Conservation (phyloP, 1,284 basidiomycete genomes). For the Leccinum fuscescens region DNA sequence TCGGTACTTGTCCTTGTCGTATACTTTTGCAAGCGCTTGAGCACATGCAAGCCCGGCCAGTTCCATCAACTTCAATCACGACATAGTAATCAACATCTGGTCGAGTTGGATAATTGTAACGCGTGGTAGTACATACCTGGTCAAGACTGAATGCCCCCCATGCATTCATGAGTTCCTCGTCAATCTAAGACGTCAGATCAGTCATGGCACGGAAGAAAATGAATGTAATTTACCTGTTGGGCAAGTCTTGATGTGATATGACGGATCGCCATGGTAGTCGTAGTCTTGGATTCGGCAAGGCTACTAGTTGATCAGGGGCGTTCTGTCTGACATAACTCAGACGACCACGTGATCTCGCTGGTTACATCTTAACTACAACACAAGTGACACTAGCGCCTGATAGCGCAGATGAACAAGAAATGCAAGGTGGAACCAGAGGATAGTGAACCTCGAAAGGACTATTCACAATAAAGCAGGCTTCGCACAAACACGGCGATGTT, state of each 20-base stretch:
- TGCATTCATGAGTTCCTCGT: constrained; percentile 86
- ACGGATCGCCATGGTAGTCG: constrained; percentile 57
- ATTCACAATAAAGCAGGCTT: constrained; percentile 35
- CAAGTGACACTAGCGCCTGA: not conserved
- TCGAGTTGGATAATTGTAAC: not conserved
- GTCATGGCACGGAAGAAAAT: not conserved
- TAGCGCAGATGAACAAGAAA: not conserved
- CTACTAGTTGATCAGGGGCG: not conserved
- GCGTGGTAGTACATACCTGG: constrained; percentile 51
- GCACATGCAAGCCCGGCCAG: constrained; percentile 97
- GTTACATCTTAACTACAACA: constrained; percentile 4
- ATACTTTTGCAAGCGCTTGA: constrained; percentile 80
- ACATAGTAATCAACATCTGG: constrained; percentile 2
- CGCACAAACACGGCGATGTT: constrained; percentile 65
- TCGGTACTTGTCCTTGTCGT: constrained; percentile 61
- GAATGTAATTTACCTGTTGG: constrained; percentile 58
- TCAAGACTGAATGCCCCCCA: constrained; percentile 88
- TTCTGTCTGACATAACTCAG: not conserved
- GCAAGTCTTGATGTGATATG: constrained; percentile 79
- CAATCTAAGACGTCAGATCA: constrained; percentile 57
- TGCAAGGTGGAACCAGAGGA: not conserved
- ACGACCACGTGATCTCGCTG: not conserved
- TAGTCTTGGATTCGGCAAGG: constrained; percentile 8
- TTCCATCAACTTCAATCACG: constrained; percentile 81
- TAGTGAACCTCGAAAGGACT: not conserved